Evolutionary conservation across 2,329 filamentous ascomycete species (phyloP), one percentile per base, ranked within the genome.

Genomic region (Cyphellophora europaea): DNA sequence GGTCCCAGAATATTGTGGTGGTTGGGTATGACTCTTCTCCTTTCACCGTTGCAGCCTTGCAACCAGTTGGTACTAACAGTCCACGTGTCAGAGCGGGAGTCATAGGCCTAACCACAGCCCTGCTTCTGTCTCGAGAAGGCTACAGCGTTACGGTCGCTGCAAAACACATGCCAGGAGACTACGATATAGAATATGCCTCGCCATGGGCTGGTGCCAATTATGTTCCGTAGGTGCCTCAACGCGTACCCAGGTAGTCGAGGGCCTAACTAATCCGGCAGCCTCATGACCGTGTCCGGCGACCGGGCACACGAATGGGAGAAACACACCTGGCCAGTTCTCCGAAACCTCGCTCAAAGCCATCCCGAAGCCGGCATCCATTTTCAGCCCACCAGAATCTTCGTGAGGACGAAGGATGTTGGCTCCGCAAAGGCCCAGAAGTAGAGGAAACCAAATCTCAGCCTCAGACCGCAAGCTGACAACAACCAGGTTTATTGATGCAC

Each of bases 131-230:
- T 12, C 62, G 60, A 38, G 64, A 71, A 43, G 53, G 58, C 10
- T 65, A 73, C 46, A 69, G 71, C n/a, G 59, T 88, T 43, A 82
- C 79, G 1, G 62, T 88, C 19, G 63, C 82, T 19, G 79, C 82
- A 3, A 88, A 86, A 52, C 79, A 88, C 53, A 85, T 91, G 77
- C 84, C 85, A 0, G 85, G 85, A 30, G 84, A 91, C 62, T 85
- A 84, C 55, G 79, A 85, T 44, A 77, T 85, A 47, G 79, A 87
- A 63, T 91, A 91, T 55, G 77, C 82, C 0, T 87, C 81, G 8
- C 82, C 82, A 1, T 87, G 82, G 78, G 83, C 82, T 2, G 83
- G 82, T 10, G 82, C 82, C 35, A 86, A 87, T 52, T 74, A 74
- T 49, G 21, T 25, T 25, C 8, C 21, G 21, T 25, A 8, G 21